Conservation (phyloP, 83 land plant genomes). For the Picea mariana region DNA sequence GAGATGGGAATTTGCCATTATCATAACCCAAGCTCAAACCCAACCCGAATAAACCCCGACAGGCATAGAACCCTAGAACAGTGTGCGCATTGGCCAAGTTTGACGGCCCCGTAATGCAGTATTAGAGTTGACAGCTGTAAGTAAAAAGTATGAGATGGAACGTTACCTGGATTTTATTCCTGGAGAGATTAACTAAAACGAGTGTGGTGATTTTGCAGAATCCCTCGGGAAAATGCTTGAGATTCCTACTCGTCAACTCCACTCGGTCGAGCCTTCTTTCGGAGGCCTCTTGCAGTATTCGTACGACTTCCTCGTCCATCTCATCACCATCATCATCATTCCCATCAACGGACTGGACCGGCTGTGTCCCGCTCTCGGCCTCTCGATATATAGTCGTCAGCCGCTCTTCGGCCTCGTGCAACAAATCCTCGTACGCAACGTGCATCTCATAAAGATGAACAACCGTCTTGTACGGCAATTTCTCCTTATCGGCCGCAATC, state of each 20-base stretch:
- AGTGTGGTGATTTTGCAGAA: constrained; percentile 61
- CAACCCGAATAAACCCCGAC: too few relatives aligned
- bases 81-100: too few relatives aligned
- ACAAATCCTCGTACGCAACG: constrained; percentile 57
- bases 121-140: too few relatives aligned
- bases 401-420: constrained; percentile 68
- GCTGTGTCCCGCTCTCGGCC: constrained; percentile 15
- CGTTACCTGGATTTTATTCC: constrained; percentile 70
- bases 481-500: constrained; percentile 62
- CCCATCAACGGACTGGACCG: not conserved
- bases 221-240: constrained; percentile 67
- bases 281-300: constrained; percentile 31
- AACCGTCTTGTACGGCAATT: constrained; percentile 41
- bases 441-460: constrained; percentile 79
- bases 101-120: too few relatives aligned
- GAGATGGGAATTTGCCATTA: too few relatives aligned
- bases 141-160: not conserved
- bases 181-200: constrained; percentile 54
- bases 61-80: too few relatives aligned
- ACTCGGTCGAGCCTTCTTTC: constrained; percentile 43
- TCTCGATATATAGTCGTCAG: constrained; percentile 49
- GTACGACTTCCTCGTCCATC: constrained; percentile 54
- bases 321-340: constrained; percentile 29
- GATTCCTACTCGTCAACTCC: constrained; percentile 41
- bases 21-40: too few relatives aligned